Percentiles rank a stretch among this genome's conserved stretches.
Evolutionary conservation across 768 basidiomycete species (phyloP).

Genomic region (Hygrocybe coccinea): DNA sequence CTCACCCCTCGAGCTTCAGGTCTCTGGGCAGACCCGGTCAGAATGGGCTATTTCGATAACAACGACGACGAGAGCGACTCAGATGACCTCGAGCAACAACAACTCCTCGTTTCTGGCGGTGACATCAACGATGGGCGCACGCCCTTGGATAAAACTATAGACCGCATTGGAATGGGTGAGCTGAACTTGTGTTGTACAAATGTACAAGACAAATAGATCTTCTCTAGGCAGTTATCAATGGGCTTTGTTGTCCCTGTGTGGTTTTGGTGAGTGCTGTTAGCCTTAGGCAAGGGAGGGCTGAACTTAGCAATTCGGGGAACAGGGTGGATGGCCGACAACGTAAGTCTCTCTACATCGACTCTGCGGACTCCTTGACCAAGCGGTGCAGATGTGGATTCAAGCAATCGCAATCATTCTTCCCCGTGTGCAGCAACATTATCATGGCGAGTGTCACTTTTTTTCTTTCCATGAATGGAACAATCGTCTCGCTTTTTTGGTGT

Average conservation of each 20-base stretch:
- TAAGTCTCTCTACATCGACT: constrained; percentile 34
- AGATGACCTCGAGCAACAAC: constrained; percentile 34
- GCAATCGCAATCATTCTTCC: constrained; percentile 91
- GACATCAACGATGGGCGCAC: constrained; percentile 42
- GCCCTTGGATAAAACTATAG: constrained; percentile 80
- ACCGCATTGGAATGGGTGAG: constrained; percentile 78
- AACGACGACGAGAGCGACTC: constrained; percentile 31
- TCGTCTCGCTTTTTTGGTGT: background rate
- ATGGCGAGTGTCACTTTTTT: constrained; percentile 40
- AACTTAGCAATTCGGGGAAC: background rate
- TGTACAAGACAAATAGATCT: background rate
- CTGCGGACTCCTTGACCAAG: constrained; percentile 23
- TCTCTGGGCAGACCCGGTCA: constrained; percentile 41
- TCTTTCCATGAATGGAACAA: background rate
- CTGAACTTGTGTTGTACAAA: no score
- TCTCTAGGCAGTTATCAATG: constrained; percentile 65
- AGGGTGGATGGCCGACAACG: constrained; percentile 96
- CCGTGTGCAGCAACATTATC: constrained; percentile 87
- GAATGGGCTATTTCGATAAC: constrained; percentile 37
- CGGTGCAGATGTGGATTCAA: constrained; percentile 85
- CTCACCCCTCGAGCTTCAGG: constrained; percentile 45
- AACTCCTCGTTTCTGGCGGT: constrained; percentile 28
- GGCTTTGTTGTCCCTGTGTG: constrained; percentile 77
- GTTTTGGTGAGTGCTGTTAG: constrained; percentile 65
- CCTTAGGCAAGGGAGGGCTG: no score